Conservation (phyloP, 768 basidiomycete species). For the Boletus barrowsii region DNA sequence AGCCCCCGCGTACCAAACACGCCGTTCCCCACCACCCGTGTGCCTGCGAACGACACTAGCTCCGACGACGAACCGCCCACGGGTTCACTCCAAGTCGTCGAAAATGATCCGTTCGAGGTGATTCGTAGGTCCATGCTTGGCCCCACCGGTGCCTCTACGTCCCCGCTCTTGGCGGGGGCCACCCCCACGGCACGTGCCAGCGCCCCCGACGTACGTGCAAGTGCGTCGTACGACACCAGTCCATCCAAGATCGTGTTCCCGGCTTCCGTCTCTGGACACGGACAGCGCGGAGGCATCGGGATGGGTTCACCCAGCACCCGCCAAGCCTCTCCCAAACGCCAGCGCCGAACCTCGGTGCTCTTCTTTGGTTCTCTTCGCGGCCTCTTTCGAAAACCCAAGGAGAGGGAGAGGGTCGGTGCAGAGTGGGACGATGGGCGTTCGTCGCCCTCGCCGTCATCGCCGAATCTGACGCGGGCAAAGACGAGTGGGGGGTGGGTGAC, state of each 20-base stretch:
- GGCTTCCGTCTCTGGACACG: not conserved
- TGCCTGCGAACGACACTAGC: conserved; percentile 12
- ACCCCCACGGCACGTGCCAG: not conserved
- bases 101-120: conserved; percentile 24
- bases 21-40: not conserved
- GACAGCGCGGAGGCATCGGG: not conserved
- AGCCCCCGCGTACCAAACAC: not conserved
- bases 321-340: conserved; percentile 7
- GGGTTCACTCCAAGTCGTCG: conserved; percentile 21
- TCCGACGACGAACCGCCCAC: conserved; percentile 14
- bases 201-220: conserved; percentile 1
- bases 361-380: conserved; percentile 28
- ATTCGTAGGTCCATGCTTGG: conserved; percentile 13
- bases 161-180: not conserved
- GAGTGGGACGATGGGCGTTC: conserved; percentile 12
- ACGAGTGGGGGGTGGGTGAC: conserved; percentile 24
- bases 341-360: conserved; percentile 20
- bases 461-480: not conserved
- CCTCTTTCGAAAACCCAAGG: conserved; percentile 25
- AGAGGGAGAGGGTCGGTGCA: not conserved
- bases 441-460: not conserved
- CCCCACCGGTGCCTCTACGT: not conserved
- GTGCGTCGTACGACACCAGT: not conserved
- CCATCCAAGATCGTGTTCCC: not conserved
- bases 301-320: not conserved